phyloP scores from a whole-genome alignment of 148 eudicot genomes.

The Rhododendron ovatum region DNA sequence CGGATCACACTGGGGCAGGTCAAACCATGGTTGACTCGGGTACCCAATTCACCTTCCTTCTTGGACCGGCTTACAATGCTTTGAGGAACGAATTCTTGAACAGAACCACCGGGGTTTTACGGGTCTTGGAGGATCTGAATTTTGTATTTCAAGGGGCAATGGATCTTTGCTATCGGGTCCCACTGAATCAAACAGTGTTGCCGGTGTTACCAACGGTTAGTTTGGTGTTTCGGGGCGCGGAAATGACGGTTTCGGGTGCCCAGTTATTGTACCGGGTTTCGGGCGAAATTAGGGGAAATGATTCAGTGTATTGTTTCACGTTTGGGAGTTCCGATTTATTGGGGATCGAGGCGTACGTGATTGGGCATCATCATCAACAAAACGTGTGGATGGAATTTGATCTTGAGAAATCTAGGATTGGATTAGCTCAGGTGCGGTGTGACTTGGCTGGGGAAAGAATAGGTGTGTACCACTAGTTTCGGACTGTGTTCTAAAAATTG shows the following conservation, averaged over 20 bases:
- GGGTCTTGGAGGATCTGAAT: slow-evolving; percentile 40
- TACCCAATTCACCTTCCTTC: slow-evolving; percentile 81
- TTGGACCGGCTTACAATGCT: slow-evolving; percentile 65
- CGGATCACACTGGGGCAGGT: slow-evolving; percentile 93
- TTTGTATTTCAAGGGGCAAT: slow-evolving; percentile 74
- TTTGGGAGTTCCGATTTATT: slow-evolving; percentile 81
- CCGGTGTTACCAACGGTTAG: slow-evolving; percentile 61
- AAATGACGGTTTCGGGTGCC: slow-evolving; percentile 64
- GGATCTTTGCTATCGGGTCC: slow-evolving; percentile 69
- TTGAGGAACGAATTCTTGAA: slow-evolving; percentile 48
- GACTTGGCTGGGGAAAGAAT: slow-evolving; percentile 64
- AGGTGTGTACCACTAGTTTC: slow-evolving; percentile 23
- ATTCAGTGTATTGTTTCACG: slow-evolving; percentile 66
- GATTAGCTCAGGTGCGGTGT: slow-evolving; percentile 71
- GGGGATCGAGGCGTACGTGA: slow-evolving; percentile 60
- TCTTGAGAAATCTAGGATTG: slow-evolving; percentile 66
- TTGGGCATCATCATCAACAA: slow-evolving; percentile 91
- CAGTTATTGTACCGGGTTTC: slow-evolving; percentile 55
- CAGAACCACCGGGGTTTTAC: slow-evolving; percentile 39
- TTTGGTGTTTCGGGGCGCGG: slow-evolving; percentile 62
- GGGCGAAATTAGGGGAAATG: slow-evolving; percentile 37
- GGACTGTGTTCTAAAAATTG: too few species aligned
- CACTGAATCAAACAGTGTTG: slow-evolving; percentile 21
- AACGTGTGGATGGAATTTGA: slow-evolving; percentile 93
- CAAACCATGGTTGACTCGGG: slow-evolving; percentile 98